Base-by-base conservation (phyloP, 2,329 filamentous ascomycete species). In the Penicillium polonicum region DNA sequence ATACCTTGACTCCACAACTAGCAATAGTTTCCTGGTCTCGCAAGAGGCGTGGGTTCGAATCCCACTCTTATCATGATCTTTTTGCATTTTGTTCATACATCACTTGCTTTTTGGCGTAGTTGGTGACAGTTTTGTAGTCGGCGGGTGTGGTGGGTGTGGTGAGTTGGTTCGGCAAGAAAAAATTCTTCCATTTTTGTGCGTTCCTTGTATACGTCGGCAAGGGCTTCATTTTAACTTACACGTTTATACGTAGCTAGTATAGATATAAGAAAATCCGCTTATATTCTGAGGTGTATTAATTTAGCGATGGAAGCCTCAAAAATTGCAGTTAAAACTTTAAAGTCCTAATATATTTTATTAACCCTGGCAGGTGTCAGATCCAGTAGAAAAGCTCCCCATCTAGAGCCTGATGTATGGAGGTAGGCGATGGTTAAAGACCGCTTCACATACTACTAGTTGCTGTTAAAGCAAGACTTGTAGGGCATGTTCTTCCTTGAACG, bases 1-100 rank as follows among this genome's bases (percentile, higher is more conserved):
- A 48, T 48, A 67, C 65, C 66, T 68, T 68, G 57, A 65, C 65
- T 57, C 42, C 21, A 55, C 19, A 41, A 57, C 55, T 57, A 52
- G 50, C n/a, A 38, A 21, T 52, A 57, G 55, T 57, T 57, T 57
- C 55, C 55, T 57, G 55, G 50, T 57, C 55, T 57, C 55, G 48
- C 23, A 52, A 52, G 50, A 39, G 55, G 55, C 55, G 55, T 57
- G 55, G 55, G 55, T 57, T 57, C 55, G 15, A 57, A 57, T 57
- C 55, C 55, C 55, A 57, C 55, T 57, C 55, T 57, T 57, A 52
- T 57, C 55, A 55, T 44, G 6, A 0, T 9, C 7, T n/a, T 38
- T 38, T 38, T 38, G 17, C 2, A 8, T 38, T 33, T 54, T 38
- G 7, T 42, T 49, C 41, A 27, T 41, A 21, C 5, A 31, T 31